Conservation (phyloP, 164 flowering plant species). For the Nelumbo lutea region DNA sequence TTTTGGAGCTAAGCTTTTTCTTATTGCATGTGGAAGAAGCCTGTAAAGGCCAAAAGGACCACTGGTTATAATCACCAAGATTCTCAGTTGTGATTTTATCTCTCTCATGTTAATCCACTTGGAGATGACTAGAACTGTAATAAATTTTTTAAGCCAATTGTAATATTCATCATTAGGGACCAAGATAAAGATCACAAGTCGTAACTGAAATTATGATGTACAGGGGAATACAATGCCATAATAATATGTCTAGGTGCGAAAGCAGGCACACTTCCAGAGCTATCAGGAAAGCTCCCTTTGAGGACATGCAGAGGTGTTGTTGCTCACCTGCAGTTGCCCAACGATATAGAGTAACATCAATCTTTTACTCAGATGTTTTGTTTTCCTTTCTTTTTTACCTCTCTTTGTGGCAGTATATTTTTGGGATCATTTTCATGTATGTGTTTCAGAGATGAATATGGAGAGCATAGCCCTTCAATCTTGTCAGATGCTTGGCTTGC, state of each 20-base stretch:
- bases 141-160: neutral
- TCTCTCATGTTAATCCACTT: neutral
- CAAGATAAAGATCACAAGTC: neutral
- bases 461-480: slow-evolving; percentile 66
- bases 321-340: slow-evolving; percentile 55
- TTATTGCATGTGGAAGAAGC: too few species aligned
- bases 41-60: too few species aligned
- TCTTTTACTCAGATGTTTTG: neutral
- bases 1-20: too few species aligned
- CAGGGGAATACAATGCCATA: slow-evolving; percentile 76
- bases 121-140: neutral
- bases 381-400: neutral
- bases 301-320: slow-evolving; percentile 91
- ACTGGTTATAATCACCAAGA: too few species aligned
- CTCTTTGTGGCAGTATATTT: neutral
- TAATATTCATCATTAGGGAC: too few species aligned
- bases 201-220: slow-evolving; percentile 2
- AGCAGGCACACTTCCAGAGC: slow-evolving; percentile 69
- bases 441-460: slow-evolving; percentile 54
- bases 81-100: neutral
- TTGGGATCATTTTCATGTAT: neutral
- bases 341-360: slow-evolving; percentile 34
- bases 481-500: slow-evolving; percentile 95
- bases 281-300: slow-evolving; percentile 72
- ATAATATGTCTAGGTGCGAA: slow-evolving; percentile 80